phyloP scores from a whole-genome alignment of 2,329 filamentous ascomycete genomes.

The Grosmannia huntii region DNA sequence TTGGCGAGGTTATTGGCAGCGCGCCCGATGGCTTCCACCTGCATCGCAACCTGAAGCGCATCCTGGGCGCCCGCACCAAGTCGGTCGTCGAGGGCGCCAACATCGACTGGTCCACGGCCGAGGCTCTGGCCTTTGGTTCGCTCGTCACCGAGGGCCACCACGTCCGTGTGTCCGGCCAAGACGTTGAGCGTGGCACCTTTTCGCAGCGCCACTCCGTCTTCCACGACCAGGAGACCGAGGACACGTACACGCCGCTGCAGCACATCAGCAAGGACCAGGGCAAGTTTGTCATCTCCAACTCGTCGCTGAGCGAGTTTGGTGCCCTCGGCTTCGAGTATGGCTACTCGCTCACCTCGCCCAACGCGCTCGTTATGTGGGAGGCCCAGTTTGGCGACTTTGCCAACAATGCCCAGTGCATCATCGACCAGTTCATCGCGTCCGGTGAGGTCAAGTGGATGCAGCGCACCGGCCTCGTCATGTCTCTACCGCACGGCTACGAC shows the following conservation, averaged over 20 bases:
- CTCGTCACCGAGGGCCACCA: conserved; percentile 90
- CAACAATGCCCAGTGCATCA: conserved; percentile 98
- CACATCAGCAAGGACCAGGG: conserved; percentile 83
- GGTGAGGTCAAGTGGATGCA: conserved; percentile 99
- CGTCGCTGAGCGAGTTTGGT: conserved; percentile 59
- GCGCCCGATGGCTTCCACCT: conserved; percentile 75
- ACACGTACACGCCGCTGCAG: conserved; percentile 85
- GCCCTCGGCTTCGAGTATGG: conserved; percentile 96
- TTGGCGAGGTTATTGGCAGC: conserved; percentile 67
- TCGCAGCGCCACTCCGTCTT: conserved; percentile 95
- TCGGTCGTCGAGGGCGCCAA: conserved; percentile 81
- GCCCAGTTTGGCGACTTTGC: conserved; percentile 99
- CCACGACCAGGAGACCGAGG: conserved; percentile 92
- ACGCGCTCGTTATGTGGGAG: conserved; percentile 98
- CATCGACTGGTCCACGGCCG: conserved; percentile 95
- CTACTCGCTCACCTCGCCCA: conserved; percentile 92
- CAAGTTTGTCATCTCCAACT: conserved; percentile 95
- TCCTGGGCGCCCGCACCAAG: conserved; percentile 80
- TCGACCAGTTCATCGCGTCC: conserved; percentile 96
- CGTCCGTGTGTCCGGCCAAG: conserved; percentile 93
- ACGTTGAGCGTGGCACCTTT: conserved; percentile 98
- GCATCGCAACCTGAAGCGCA: conserved; percentile 95
- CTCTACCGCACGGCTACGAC: conserved; percentile 93
- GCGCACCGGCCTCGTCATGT: conserved; percentile 91
- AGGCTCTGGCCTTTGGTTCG: conserved; percentile 87